phyloP scores from a whole-genome alignment of 2,329 filamentous ascomycete species.

The Xylariaceae sp. region DNA sequence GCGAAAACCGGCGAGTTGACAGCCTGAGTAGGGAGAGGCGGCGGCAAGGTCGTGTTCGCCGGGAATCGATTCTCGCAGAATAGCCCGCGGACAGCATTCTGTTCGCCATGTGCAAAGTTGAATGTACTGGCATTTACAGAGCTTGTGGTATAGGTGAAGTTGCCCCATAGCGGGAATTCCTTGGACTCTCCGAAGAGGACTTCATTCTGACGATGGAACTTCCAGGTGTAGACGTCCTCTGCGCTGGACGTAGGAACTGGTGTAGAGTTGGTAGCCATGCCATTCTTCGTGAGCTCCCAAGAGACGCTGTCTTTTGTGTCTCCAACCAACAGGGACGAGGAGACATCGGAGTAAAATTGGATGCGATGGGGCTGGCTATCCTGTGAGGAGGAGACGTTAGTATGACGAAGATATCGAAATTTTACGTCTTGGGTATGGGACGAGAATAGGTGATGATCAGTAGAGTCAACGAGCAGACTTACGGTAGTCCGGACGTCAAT shows the following conservation, averaged over 20 bases:
- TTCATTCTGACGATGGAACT: slow-evolving; percentile 63
- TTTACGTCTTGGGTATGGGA: too few relatives aligned
- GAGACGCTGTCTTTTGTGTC: slow-evolving; percentile 59
- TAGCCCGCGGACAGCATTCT: slow-evolving; percentile 45
- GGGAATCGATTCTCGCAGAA: slow-evolving; percentile 59
- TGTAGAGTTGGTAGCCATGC: not conserved
- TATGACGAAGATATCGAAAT: not conserved
- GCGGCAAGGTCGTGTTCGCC: slow-evolving; percentile 47
- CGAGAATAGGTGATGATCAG: too few relatives aligned
- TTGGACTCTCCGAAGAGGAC: slow-evolving; percentile 63
- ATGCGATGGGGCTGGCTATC: slow-evolving; percentile 46
- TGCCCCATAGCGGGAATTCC: slow-evolving; percentile 57
- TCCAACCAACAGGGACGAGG: slow-evolving; percentile 74
- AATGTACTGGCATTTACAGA: slow-evolving; percentile 19
- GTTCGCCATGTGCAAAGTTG: slow-evolving; percentile 23
- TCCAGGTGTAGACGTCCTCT: slow-evolving; percentile 59
- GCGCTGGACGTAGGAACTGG: not conserved
- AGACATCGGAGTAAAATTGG: slow-evolving; percentile 61
- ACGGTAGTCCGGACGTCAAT: slow-evolving; percentile 56
- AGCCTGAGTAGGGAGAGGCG: slow-evolving; percentile 44
- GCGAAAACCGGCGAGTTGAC: slow-evolving; percentile 67
- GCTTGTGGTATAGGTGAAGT: slow-evolving; percentile 61
- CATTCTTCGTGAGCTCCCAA: slow-evolving; percentile 53
- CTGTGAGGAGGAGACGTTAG: not conserved
- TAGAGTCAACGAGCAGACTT: not conserved